Conservation (phyloP, 225 moss, liverwort and hornwort genomes). For the Bryoerythrophyllum caledonicum region DNA sequence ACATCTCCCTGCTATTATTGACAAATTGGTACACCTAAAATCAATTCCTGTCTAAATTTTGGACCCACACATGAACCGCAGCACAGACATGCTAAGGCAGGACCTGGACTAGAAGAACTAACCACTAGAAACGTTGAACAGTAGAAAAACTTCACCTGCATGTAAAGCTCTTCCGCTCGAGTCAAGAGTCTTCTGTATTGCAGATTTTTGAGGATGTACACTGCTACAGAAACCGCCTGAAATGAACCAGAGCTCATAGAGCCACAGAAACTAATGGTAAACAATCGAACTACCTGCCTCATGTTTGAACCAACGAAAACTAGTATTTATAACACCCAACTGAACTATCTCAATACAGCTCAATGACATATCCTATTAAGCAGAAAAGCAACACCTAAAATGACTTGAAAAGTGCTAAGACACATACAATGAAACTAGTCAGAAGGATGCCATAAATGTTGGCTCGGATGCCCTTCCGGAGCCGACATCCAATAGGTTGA, state of each 20-base stretch:
- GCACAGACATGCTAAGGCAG: constrained; percentile 8
- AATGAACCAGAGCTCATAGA: constrained; percentile 18
- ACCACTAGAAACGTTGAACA: constrained; percentile 12
- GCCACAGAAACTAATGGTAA: not conserved
- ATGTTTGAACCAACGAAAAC: constrained; percentile 11
- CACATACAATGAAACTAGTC: constrained; percentile 61
- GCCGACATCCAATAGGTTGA: constrained; percentile 64
- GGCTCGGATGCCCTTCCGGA: constrained; percentile 65
- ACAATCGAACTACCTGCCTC: constrained; percentile 2
- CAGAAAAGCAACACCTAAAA: constrained; percentile 10
- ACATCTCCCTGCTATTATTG: not conserved
- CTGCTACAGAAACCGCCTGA: constrained; percentile 52
- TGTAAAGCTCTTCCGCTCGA: constrained; percentile 75
- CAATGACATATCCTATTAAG: not conserved
- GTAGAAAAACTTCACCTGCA: constrained; percentile 48
- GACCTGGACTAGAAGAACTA: constrained; percentile 16
- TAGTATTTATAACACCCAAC: constrained; percentile 6
- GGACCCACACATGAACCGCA: constrained; percentile 8
- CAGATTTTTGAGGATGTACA: constrained; percentile 39
- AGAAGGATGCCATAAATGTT: constrained; percentile 63
- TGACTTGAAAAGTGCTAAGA: constrained; percentile 1
- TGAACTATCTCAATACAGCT: constrained; percentile 13
- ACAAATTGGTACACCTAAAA: constrained; percentile 5
- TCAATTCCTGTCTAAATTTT: constrained; percentile 10
- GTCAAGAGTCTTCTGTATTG: constrained; percentile 46